A percentile compares a stretch with the other conserved stretches of the same genome.
Evolutionary conservation across 176 grass and related monocot genomes (phyloP).

Genomic region (Rhynchospora pubera): DNA sequence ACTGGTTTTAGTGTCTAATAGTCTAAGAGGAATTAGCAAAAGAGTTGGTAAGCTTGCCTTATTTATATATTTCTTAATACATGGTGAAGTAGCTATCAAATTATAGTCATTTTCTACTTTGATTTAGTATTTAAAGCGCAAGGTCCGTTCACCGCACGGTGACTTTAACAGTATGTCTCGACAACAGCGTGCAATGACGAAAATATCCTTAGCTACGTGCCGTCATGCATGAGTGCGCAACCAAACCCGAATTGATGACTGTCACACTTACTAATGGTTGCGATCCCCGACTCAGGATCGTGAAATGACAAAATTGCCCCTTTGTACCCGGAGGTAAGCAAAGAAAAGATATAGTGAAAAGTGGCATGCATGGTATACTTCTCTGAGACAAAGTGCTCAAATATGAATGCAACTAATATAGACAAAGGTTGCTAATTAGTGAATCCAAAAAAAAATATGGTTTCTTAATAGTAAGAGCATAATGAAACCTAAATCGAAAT

Average conservation of each 20-base stretch:
- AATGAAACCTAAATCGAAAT: background rate
- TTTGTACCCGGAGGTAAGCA: background rate
- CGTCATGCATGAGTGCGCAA: background rate
- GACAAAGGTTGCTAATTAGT: background rate
- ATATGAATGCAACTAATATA: background rate
- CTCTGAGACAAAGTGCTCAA: background rate
- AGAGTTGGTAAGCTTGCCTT: slow-evolving; percentile 22
- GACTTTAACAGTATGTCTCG: background rate
- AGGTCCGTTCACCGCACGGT: background rate
- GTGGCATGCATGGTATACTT: background rate
- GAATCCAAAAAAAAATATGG: background rate
- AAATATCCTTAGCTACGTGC: background rate
- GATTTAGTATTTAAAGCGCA: background rate
- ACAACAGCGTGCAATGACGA: background rate
- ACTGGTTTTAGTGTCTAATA: background rate
- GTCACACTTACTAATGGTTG: background rate
- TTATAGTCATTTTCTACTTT: slow-evolving; percentile 16
- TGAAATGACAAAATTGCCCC: background rate
- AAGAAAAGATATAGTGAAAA: background rate
- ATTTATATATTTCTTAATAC: slow-evolving; percentile 13
- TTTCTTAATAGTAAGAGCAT: background rate
- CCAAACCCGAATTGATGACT: background rate
- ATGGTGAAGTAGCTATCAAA: slow-evolving; percentile 18
- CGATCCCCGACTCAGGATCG: background rate
- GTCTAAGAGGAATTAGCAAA: slow-evolving; percentile 9